phyloP scores from a whole-genome alignment of 2,329 filamentous ascomycete species.

The Dactylellina parvicollis region DNA sequence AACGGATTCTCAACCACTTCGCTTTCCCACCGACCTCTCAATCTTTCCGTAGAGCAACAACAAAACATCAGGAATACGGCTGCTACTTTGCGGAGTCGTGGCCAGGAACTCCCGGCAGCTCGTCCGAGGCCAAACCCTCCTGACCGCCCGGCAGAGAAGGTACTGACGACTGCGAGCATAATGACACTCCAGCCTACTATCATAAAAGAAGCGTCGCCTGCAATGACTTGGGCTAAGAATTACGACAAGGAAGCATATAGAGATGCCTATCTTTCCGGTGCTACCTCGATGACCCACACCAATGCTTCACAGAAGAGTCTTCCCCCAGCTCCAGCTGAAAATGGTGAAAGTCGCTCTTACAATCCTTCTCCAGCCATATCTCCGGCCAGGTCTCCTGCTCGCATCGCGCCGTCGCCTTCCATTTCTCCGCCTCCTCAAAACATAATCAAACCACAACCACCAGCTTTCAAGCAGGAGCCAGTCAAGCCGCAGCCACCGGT shows the following conservation, averaged over 20 bases:
- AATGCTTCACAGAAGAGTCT: conserved; percentile 43
- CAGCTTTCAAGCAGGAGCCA: conserved; percentile 12
- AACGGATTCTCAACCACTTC: conserved; percentile 62
- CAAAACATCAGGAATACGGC: conserved; percentile 92
- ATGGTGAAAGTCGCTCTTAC: conserved; percentile 26
- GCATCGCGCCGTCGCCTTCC: not conserved
- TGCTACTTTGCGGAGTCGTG: conserved; percentile 76
- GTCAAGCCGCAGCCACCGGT: conserved; percentile 7
- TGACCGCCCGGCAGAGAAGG: conserved; percentile 66
- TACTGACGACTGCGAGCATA: conserved; percentile 78
- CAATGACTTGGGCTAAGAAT: conserved; percentile 95
- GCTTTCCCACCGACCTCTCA: conserved; percentile 73
- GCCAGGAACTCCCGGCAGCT: conserved; percentile 65
- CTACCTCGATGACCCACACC: conserved; percentile 33
- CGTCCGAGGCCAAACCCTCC: conserved; percentile 63
- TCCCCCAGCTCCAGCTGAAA: conserved; percentile 36
- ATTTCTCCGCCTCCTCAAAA: conserved; percentile 5
- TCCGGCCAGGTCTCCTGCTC: conserved; percentile 11
- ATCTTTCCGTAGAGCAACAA: conserved; percentile 88
- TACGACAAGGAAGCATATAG: conserved; percentile 91
- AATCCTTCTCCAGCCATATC: conserved; percentile 23
- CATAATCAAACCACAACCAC: conserved; percentile 18
- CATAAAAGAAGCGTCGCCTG: conserved; percentile 85
- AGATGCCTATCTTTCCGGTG: conserved; percentile 75
- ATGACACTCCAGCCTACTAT: conserved; percentile 87